phyloP scores from a whole-genome alignment of 2,329 filamentous ascomycete genomes.

The Arthrinium puccinioides region DNA sequence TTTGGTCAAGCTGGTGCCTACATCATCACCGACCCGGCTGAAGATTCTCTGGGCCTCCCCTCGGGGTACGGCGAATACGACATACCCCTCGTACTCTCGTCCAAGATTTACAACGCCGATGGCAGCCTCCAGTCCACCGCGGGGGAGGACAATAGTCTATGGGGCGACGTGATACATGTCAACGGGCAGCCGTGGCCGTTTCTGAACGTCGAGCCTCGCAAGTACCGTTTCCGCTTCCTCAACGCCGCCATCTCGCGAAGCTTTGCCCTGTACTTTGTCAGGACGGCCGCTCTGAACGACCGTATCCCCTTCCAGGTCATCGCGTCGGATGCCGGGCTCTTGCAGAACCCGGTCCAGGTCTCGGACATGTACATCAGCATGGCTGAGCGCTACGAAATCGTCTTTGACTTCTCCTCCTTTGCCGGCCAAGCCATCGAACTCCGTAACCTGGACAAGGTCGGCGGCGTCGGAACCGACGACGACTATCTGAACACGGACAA shows the following conservation, averaged over 20 bases:
- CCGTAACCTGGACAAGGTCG: slow-evolving; percentile 20
- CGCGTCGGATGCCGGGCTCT: slow-evolving; percentile 45
- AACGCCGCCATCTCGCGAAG: slow-evolving; percentile 40
- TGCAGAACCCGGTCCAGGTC: slow-evolving; percentile 34
- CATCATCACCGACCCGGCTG: slow-evolving; percentile 41
- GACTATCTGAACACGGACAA: slow-evolving; percentile 45
- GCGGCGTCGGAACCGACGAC: slow-evolving; percentile 32
- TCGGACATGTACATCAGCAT: slow-evolving; percentile 39
- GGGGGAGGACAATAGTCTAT: slow-evolving; percentile 38
- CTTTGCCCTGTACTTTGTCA: slow-evolving; percentile 39
- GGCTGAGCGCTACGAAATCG: slow-evolving; percentile 51
- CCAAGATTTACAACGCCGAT: slow-evolving; percentile 44
- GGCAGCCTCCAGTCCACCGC: slow-evolving; percentile 40
- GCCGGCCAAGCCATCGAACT: slow-evolving; percentile 39
- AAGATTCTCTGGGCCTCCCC: slow-evolving; percentile 41
- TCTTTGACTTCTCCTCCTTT: slow-evolving; percentile 46
- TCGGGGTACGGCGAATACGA: slow-evolving; percentile 42
- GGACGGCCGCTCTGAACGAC: slow-evolving; percentile 18
- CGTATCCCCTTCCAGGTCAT: slow-evolving; percentile 44
- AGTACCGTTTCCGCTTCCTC: slow-evolving; percentile 50
- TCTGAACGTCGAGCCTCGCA: slow-evolving; percentile 50
- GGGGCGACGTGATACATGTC: slow-evolving; percentile 50
- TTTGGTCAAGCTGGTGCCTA: slow-evolving; percentile 50
- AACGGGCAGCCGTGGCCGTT: slow-evolving; percentile 55
- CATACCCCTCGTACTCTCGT: slow-evolving; percentile 39